These are phyloP conservation scores for Chiua sp. DNA, from an alignment of 1,284 basidiomycete species.

Conservation along the genomic window DNA sequence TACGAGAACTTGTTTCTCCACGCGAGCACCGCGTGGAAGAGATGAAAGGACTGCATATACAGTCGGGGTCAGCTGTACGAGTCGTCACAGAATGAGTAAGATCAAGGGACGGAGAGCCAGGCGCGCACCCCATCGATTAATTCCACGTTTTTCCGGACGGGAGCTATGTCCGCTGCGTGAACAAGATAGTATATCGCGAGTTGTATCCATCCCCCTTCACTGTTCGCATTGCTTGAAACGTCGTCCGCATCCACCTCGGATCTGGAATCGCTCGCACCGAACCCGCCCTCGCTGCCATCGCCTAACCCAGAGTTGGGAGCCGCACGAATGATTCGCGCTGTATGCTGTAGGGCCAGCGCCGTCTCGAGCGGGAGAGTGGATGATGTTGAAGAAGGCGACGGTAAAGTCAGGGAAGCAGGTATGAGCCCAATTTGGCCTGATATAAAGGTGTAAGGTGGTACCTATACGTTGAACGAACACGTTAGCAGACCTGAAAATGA, in stretches of 20 bases:
- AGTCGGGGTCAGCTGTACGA: conserved; percentile 46
- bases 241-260: neutral
- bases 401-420: conserved; percentile 76
- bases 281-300: conserved; percentile 33
- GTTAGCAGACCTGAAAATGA: conserved; percentile 3
- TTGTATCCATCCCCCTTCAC: conserved; percentile 62
- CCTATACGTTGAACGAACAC: conserved; percentile 47
- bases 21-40: conserved; percentile 77
- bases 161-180: conserved; percentile 43
- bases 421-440: conserved; percentile 96
- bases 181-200: conserved; percentile 70
- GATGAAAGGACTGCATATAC: conserved; percentile 73
- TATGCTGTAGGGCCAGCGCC: conserved; percentile 84
- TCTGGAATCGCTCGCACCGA: conserved; percentile 23
- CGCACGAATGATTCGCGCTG: conserved; percentile 60
- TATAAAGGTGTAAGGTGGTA: conserved; percentile 77
- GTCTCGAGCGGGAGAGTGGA: conserved; percentile 65
- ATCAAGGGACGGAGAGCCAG: neutral
- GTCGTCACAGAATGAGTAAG: conserved; percentile 5
- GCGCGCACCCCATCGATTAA: conserved; percentile 28
- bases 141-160: conserved; percentile 50
- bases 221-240: neutral
- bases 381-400: conserved; percentile 38
- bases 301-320: conserved; percentile 42
- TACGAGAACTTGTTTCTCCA: conserved; percentile 74